Base-by-base conservation (phyloP, 306 rosid genomes). In the Dicorynia guianensis region DNA sequence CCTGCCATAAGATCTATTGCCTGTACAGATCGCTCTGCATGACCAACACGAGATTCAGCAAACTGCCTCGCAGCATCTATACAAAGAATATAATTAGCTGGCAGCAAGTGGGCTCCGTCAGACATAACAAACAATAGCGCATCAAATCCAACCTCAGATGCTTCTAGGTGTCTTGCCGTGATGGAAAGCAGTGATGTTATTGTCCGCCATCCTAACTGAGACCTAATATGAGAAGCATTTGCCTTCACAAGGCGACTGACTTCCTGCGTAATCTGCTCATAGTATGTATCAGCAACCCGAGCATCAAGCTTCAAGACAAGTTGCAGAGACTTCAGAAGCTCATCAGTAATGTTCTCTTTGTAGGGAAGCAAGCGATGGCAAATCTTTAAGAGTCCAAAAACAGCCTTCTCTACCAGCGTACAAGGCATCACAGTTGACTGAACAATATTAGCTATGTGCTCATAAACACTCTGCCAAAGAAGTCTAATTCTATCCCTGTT, bases 221-320 rank as follows among this genome's bases (percentile, higher is more conserved):
- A 92, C 84, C 96, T 86, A 76, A 95, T 95, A 79, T 92, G 97
- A 81, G 99, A 85, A 59, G 98, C 96, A 87, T 94, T 94, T 64
- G 92, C 93, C 83, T 90, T 94, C 71, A 94, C 93, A 73, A 94
- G 97, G 72, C 89, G 93, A 76, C 86, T 85, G 60, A 95, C 96
- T 89, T 95, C 99, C 79, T 89, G 99, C 18, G 97, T 89, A 69
- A 95, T 95, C 77, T 92, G 97, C 59, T 95, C 99, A 75, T 91
- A 90, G 75, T 92, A 95, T 33, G 97, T 90, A 69, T 95, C 99
- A 14, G 97, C 97, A 72, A 95, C 97, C 49, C 97, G 96, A 47
- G 99, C 97, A 89, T 95, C 99, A 71, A 95, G 97, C 90, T 95
- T 95, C 75, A 86, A 63, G 75, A 95, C 99, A 82, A 95, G 99